These are phyloP conservation scores for Pseudogymnoascus sp. DNA, from an alignment of 2,329 filamentous ascomycete species.

Conservation along the genomic window DNA sequence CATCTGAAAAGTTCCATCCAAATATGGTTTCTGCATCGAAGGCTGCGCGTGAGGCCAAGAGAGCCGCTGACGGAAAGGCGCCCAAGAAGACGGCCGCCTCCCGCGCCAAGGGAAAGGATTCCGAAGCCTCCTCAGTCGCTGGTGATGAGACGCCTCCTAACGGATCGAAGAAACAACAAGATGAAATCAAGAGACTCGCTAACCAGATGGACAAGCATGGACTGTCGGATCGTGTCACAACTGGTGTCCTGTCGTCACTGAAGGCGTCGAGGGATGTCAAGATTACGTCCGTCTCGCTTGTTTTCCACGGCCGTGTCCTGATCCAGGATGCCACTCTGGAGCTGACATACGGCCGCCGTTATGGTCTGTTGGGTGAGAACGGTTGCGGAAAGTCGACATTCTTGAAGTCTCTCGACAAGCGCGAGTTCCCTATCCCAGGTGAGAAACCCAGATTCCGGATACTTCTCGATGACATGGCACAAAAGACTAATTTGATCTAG, in stretches of 20 bases:
- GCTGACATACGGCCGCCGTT: constrained; percentile 84
- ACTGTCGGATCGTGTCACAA: constrained; percentile 95
- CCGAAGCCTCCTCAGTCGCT: constrained; percentile 63
- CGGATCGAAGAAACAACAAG: constrained; percentile 64
- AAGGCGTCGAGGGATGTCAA: constrained; percentile 87
- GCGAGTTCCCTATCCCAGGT: constrained; percentile 84
- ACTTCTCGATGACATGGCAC: neutral
- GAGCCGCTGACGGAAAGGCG: constrained; percentile 64
- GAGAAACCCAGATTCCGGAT: neutral
- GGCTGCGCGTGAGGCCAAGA: constrained; percentile 65
- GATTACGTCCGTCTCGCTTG: constrained; percentile 85
- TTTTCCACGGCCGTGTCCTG: constrained; percentile 96
- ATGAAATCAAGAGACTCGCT: constrained; percentile 77
- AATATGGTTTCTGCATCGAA: constrained; percentile 64
- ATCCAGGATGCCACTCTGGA: constrained; percentile 92
- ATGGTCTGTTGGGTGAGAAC: constrained; percentile 96
- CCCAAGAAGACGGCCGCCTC: constrained; percentile 71
- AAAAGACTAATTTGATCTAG: constrained; percentile 26
- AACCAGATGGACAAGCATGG: constrained; percentile 95
- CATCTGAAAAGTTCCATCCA: constrained; percentile 17
- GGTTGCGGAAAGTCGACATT: constrained; percentile 98
- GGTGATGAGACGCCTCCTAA: constrained; percentile 63
- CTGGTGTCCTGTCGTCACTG: constrained; percentile 86
- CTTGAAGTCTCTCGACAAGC: constrained; percentile 84
- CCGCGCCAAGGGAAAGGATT: constrained; percentile 52